Evolutionary conservation across 2,329 filamentous ascomycete genomes (phyloP).

Genomic region (Elsinoe fawcettii): DNA sequence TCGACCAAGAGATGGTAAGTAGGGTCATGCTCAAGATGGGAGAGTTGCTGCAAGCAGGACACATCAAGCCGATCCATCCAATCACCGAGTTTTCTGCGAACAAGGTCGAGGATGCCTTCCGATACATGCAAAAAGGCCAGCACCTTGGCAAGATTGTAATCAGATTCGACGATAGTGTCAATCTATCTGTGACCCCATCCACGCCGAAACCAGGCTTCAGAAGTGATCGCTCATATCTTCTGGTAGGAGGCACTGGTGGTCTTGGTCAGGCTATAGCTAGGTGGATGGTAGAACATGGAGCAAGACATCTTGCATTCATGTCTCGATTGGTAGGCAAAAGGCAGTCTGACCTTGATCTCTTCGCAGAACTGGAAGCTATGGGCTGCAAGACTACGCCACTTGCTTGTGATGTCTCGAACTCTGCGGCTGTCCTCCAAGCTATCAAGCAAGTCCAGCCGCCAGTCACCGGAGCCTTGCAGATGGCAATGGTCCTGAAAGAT

Average conservation of each 20-base stretch:
- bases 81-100: too few species aligned
- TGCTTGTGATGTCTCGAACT: neutral
- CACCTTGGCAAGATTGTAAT: neutral
- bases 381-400: neutral
- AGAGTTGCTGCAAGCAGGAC: too few species aligned
- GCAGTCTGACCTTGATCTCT: too few species aligned
- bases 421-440: neutral
- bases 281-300: neutral
- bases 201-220: neutral
- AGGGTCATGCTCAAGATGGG: neutral
- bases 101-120: neutral
- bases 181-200: neutral
- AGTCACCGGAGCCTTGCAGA: neutral
- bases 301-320: neutral
- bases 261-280: neutral
- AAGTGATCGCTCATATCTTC: neutral
- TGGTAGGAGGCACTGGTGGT: neutral
- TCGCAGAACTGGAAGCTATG: neutral
- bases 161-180: neutral
- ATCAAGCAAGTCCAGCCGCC: neutral
- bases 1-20: neutral
- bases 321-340: neutral
- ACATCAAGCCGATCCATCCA: too few species aligned
- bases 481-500: neutral
- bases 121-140: neutral